Base-by-base conservation (phyloP, 352 stramenopile genomes). In the Achlya hypogyna region DNA sequence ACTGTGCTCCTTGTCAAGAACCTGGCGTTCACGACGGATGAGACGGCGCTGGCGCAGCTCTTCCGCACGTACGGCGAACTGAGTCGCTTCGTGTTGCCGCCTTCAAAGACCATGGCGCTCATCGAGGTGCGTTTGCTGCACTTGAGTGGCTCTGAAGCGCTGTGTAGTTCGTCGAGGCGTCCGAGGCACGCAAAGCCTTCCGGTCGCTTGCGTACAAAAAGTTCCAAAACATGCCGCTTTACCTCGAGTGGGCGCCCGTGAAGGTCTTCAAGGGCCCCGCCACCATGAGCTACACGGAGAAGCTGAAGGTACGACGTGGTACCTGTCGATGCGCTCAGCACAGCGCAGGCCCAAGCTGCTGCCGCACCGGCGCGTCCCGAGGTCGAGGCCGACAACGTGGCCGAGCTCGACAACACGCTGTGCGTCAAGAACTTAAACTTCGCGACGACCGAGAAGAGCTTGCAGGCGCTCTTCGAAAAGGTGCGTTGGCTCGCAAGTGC, bases 361-460 rank as follows among this genome's bases (percentile, higher is more conserved):
- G 75, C 79, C 12, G 63, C 71, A 32, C 53, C 67, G 18, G 72
- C 81, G 4, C 79, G 87, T n/a, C 81, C 77, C 0, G 78, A 82
- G 20, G 72, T 53, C 43, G 74, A 88, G 32, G 79, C 74, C 60
- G 73, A 72, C 16, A 74, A 69, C 43, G 68, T 81, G 20, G 72
- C 75, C 27, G 84, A 92, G 49, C 75, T 78, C 23, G 81, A 78
- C 63, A 87, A 89, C 72, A 98, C 86, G 47, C 77, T 99, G 51
- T 99, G 97, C 66, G 91, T 99, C 20, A 99, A 99, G 78, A 99
- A 99, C 74, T 79, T 99, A n/a, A 98, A 97, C 73, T 99, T 99
- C 73, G 71, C 72, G 6, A 99, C 97, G 23, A 94, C 83, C 10
- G 95, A 99, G 70, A 72, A 84, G 43, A 64, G 70, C 5, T 76